Evolutionary conservation across 2,329 filamentous ascomycete genomes (phyloP), one percentile per base, ranked within the genome.

Genomic region (Stagonosporopsis cucurbitacearum): DNA sequence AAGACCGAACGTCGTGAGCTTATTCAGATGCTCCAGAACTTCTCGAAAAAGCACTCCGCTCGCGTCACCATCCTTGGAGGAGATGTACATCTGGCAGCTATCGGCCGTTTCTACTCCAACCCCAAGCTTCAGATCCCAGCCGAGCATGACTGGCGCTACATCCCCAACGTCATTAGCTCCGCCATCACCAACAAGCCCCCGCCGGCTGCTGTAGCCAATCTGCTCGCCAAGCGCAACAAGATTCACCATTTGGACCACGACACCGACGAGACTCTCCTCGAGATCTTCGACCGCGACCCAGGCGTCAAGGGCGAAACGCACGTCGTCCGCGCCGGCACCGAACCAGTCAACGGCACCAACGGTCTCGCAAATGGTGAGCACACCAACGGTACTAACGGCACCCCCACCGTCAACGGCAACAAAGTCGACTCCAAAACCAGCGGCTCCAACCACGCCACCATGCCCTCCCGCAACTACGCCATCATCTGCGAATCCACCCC

Each of bases 1-100:
- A 98, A 97, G 77, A 84, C 86, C 57, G 94, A 98, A 80, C 90
- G 94, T 40, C 88, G 87, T 53, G 82, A 86, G 35, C 81, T 98
- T 39, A 73, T 93, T 78, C 66, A 89, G 76, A 72, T 85, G 74
- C 69, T 90, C 46, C 83, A 96, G 65, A 75, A 80, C 19, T 74
- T 88, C 28, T 76, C 85, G 11, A 81, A 83, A 62, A 73, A 81
- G 55, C 77, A 85, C 72, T 82, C 78, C 8, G 77, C 85, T 12
- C 84, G 86, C 17, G 76, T 88, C 45, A 84, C 84, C 11, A 88
- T 88, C 44, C 80, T 88, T 0, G 81, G 86, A 35, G 86, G 86
- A 25, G 86, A 88, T 59, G 86, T 88, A 1, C 86, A 88, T 69
- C 76, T 88, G 12, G 84, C 84, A 13, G 85, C 86, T 22, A 66